Percentiles rank a stretch among this genome's conserved stretches.
These are phyloP conservation scores for Aspergillus melleus DNA, from an alignment of 2,329 filamentous ascomycete genomes.

Conservation along the genomic window DNA sequence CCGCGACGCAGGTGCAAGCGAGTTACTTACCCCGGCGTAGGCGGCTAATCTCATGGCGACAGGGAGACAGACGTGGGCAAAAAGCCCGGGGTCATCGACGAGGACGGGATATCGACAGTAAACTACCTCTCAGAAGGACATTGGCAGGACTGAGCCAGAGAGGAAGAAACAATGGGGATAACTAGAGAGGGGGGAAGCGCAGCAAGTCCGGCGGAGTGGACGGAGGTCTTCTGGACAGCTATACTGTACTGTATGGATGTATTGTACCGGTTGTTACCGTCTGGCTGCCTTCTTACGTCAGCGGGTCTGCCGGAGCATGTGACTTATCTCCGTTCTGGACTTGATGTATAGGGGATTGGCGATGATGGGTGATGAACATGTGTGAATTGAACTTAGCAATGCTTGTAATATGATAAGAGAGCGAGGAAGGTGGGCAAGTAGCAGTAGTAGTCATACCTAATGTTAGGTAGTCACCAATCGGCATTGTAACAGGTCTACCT, in stretches of 20 bases:
- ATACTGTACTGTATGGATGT: conserved; percentile 12
- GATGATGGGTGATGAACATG: too few species aligned
- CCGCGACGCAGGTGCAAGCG: not conserved
- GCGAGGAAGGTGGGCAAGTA: too few species aligned
- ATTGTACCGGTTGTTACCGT: conserved; percentile 5
- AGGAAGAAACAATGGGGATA: not conserved
- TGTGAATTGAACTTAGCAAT: too few species aligned
- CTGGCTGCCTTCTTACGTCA: conserved; percentile 20
- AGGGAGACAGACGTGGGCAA: conserved; percentile 20
- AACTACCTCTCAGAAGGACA: conserved; percentile 16
- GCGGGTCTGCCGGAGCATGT: conserved; percentile 6
- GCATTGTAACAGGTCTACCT: too few species aligned
- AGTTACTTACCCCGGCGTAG: conserved; percentile 52
- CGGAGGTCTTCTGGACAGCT: conserved; percentile 27
- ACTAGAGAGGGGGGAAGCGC: not conserved
- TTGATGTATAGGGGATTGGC: too few species aligned
- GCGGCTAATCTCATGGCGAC: conserved; percentile 50
- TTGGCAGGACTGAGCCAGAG: conserved; percentile 10
- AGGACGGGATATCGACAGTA: conserved; percentile 9
- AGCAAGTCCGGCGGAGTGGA: not conserved
- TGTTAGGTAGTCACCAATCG: too few species aligned
- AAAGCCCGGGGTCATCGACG: conserved; percentile 31
- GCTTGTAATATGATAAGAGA: too few species aligned
- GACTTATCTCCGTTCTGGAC: not conserved
- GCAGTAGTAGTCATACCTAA: too few species aligned